phyloP scores from a whole-genome alignment of 73 alveolate genomes.

The Vitrella brassicaformis region DNA sequence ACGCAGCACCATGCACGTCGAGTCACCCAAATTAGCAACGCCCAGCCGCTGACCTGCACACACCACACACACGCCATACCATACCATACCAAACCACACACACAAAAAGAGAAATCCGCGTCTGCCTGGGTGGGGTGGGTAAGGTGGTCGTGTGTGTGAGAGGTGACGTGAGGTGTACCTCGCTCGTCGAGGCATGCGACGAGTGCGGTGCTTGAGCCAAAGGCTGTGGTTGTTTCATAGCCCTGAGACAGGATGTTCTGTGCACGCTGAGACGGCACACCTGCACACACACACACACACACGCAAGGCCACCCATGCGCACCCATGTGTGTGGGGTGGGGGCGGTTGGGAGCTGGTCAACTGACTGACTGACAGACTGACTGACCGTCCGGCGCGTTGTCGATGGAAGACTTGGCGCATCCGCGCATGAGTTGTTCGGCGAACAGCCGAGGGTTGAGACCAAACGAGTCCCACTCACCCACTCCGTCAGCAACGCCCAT shows the following conservation, averaged over 20 bases:
- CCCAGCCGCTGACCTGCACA: neutral
- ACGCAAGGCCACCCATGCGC: no score
- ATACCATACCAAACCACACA: no score
- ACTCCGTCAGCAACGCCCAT: slow-evolving; percentile 35
- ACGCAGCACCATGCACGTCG: neutral
- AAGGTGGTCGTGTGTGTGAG: no score
- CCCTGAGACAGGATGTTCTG: neutral
- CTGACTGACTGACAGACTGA: no score
- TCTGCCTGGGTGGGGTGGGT: no score
- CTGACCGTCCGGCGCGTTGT: neutral
- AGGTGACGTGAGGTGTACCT: no score
- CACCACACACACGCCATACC: no score
- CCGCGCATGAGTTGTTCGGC: slow-evolving; percentile 28
- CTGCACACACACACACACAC: no score
- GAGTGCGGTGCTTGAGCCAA: slow-evolving; percentile 26
- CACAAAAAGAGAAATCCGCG: no score
- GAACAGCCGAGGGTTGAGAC: slow-evolving; percentile 20
- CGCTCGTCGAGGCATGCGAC: slow-evolving; percentile 5
- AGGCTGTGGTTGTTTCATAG: slow-evolving; percentile 6
- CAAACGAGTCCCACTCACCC: slow-evolving; percentile 37
- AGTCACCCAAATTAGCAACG: neutral
- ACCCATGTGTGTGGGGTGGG: no score
- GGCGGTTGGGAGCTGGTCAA: no score
- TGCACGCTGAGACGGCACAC: no score
- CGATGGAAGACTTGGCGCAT: neutral